These are phyloP conservation scores for Zygnema cylindricum DNA, from an alignment of 139 green algal species.

Conservation along the genomic window DNA sequence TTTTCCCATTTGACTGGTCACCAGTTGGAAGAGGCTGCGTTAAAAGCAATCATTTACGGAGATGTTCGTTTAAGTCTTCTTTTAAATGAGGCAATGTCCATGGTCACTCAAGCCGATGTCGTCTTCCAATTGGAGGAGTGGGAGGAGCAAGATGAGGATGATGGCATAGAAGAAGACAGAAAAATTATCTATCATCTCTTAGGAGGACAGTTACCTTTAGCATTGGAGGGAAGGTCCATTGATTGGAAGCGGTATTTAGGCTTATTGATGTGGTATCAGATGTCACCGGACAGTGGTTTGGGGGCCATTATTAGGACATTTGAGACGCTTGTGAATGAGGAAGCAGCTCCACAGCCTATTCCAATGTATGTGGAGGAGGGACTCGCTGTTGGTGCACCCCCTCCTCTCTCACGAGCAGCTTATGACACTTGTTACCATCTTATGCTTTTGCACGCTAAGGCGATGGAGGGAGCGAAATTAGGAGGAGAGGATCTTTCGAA, in stretches of 20 bases:
- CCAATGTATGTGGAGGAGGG: slow-evolving; percentile 66
- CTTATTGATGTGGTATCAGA: slow-evolving; percentile 74
- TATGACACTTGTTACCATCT: slow-evolving; percentile 77
- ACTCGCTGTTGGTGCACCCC: background rate
- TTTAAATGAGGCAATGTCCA: slow-evolving; percentile 65
- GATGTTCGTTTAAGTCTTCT: slow-evolving; percentile 80
- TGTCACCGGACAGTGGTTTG: slow-evolving; percentile 19
- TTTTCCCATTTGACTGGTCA: slow-evolving; percentile 75
- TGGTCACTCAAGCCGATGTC: slow-evolving; percentile 42
- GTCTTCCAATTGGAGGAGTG: slow-evolving; percentile 72
- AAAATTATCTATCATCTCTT: slow-evolving; percentile 75
- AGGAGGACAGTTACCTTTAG: slow-evolving; percentile 65
- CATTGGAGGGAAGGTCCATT: slow-evolving; percentile 59
- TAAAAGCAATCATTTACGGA: slow-evolving; percentile 69
- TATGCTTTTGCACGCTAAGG: slow-evolving; percentile 66
- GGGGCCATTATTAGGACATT: slow-evolving; percentile 16
- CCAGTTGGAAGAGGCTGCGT: slow-evolving; percentile 64
- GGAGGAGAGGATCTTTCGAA: slow-evolving; percentile 37
- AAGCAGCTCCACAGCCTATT: slow-evolving; percentile 32
- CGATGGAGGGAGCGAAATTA: background rate
- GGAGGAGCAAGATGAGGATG: background rate
- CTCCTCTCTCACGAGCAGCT: background rate
- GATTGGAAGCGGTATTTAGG: slow-evolving; percentile 86
- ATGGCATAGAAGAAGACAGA: slow-evolving; percentile 61
- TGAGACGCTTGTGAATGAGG: background rate